These are phyloP conservation scores for Capronia americana DNA, from an alignment of 2,329 filamentous ascomycete species.

Conservation along the genomic window DNA sequence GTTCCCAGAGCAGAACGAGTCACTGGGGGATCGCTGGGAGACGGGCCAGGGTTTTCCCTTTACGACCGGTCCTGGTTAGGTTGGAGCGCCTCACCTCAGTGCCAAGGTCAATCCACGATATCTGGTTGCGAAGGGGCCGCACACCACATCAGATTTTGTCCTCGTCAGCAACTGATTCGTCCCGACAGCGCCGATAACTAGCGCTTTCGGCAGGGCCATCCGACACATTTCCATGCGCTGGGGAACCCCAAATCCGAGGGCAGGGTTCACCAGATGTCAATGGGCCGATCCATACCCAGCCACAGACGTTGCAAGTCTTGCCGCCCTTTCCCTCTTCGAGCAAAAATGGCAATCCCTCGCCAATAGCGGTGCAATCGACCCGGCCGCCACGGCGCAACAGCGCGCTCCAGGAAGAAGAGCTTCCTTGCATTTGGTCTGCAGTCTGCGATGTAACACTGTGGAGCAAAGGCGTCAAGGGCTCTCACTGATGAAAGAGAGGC, in stretches of 20 bases:
- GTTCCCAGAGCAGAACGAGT: background rate
- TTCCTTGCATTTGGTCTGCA: background rate
- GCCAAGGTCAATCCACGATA: constrained; percentile 20
- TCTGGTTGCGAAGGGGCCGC: constrained; percentile 2
- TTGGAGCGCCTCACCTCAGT: constrained; percentile 20
- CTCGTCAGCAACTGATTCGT: constrained; percentile 18
- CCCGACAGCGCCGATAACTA: constrained; percentile 20
- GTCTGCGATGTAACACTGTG: constrained; percentile 17
- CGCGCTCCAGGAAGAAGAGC: constrained; percentile 2
- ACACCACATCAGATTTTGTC: background rate
- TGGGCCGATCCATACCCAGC: constrained; percentile 20
- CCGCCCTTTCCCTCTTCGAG: background rate
- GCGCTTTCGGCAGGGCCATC: constrained; percentile 27
- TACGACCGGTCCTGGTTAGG: constrained; percentile 8
- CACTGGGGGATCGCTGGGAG: background rate
- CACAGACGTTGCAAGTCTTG: constrained; percentile 13
- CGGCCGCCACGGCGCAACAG: constrained; percentile 6
- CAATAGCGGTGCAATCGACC: constrained; percentile 7
- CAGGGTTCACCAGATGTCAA: constrained; percentile 14
- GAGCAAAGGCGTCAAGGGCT: constrained; percentile 3
- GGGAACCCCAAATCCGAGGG: constrained; percentile 16
- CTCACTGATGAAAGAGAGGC: constrained; percentile 3
- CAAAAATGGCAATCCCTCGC: background rate
- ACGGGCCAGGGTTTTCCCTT: constrained; percentile 16
- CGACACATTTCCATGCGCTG: constrained; percentile 18